These are phyloP conservation scores for Podila epigama DNA, from an alignment of 192 early-diverging fungal species.

Conservation along the genomic window DNA sequence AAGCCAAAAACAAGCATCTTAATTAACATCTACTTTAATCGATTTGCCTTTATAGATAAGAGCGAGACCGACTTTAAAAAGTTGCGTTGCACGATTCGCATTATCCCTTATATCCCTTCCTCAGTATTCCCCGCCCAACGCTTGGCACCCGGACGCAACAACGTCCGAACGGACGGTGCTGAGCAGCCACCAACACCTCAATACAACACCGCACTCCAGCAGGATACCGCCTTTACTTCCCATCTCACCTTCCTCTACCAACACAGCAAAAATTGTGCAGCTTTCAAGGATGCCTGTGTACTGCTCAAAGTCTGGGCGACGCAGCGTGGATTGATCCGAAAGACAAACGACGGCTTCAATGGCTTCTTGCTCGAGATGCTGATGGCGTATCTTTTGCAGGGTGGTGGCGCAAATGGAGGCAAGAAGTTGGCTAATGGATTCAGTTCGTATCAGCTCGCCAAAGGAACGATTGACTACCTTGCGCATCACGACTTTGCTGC, in stretches of 20 bases:
- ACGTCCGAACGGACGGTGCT: constrained; percentile 68
- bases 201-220: constrained; percentile 86
- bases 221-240: constrained; percentile 75
- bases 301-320: constrained; percentile 86
- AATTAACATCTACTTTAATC: too few species aligned
- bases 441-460: constrained; percentile 87
- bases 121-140: constrained; percentile 72
- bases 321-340: constrained; percentile 72
- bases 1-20: too few species aligned
- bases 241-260: constrained; percentile 84
- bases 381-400: constrained; percentile 84
- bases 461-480: constrained; percentile 85
- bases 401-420: constrained; percentile 58
- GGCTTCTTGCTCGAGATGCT: constrained; percentile 89
- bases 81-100: constrained; percentile 71
- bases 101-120: constrained; percentile 77
- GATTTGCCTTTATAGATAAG: too few species aligned
- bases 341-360: constrained; percentile 60
- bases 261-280: constrained; percentile 71
- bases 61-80: constrained; percentile 73
- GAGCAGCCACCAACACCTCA: constrained; percentile 78
- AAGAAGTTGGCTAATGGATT: constrained; percentile 74
- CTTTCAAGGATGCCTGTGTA: constrained; percentile 81
- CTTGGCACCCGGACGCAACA: constrained; percentile 82
- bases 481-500: constrained; percentile 72